phyloP scores from a whole-genome alignment of 2,329 filamentous ascomycete species.

The Xylaria digitata region DNA sequence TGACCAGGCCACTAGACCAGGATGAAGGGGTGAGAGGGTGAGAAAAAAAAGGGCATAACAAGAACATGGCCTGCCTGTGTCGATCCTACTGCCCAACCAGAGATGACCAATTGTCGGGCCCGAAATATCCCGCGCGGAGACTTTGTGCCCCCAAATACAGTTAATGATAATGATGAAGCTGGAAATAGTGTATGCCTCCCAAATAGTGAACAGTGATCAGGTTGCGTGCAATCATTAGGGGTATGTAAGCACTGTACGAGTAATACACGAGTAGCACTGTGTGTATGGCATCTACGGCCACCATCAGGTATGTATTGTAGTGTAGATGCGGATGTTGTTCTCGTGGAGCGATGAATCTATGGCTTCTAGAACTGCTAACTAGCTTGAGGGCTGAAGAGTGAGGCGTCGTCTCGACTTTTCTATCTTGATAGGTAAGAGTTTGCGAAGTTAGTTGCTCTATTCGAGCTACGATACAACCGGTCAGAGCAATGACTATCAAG shows the following conservation, averaged over 20 bases:
- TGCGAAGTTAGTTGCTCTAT: too few species aligned
- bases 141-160: not conserved
- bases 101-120: constrained; percentile 14
- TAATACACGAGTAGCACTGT: constrained; percentile 2
- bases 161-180: constrained; percentile 18
- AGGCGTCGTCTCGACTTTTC: constrained; percentile 7
- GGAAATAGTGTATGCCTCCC: not conserved
- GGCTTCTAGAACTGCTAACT: too few species aligned
- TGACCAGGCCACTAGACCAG: not conserved
- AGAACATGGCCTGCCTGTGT: constrained; percentile 22
- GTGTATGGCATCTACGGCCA: not conserved
- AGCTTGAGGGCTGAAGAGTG: not conserved
- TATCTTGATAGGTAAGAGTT: not conserved
- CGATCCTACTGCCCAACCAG: constrained; percentile 31
- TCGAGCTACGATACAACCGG: not conserved
- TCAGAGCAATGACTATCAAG: not conserved
- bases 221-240: too few species aligned
- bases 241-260: too few species aligned
- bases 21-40: not conserved
- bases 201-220: too few species aligned
- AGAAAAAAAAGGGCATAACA: not conserved
- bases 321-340: too few species aligned
- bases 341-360: too few species aligned
- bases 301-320: too few species aligned
- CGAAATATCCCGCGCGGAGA: constrained; percentile 14